Evolutionary conservation across 169 alveolate species (phyloP).

Genomic region (Theileria orientalis): DNA sequence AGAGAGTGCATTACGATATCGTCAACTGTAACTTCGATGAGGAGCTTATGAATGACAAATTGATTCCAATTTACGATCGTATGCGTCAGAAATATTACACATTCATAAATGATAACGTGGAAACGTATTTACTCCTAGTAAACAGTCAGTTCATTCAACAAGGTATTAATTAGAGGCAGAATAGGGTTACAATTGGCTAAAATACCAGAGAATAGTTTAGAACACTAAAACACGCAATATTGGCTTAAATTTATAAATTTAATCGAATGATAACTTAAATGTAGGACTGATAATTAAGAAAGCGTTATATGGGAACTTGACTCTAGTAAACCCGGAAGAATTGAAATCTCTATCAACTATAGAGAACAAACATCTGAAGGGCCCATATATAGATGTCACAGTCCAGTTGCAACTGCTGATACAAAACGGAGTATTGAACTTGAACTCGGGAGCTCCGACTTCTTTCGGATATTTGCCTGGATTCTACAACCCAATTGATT

Average conservation of each 20-base stretch:
- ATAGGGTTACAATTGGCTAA: no score
- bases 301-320: conserved; percentile 65
- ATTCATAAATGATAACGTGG: conserved; percentile 28
- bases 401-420: conserved; percentile 57
- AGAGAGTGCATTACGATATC: conserved; percentile 51
- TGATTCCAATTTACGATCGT: conserved; percentile 14
- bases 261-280: no score
- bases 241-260: no score
- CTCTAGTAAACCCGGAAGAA: conserved; percentile 37
- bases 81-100: conserved; percentile 28
- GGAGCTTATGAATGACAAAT: conserved; percentile 3
- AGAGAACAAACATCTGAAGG: conserved; percentile 25
- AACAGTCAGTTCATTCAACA: conserved; percentile 14
- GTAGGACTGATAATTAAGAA: conserved; percentile 59
- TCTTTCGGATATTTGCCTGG: conserved; percentile 64
- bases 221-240: no score
- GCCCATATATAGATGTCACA: conserved; percentile 65
- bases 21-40: conserved; percentile 26
- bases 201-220: no score
- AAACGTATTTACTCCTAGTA: conserved; percentile 31
- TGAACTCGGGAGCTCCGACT: conserved; percentile 27
- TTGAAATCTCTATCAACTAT: conserved; percentile 47
- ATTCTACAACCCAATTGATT: conserved; percentile 58
- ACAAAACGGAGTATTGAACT: conserved; percentile 51
- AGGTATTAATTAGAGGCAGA: conserved; percentile 29